These are phyloP conservation scores for Epichloe typhina DNA, from an alignment of 2,329 filamentous ascomycete genomes.

Conservation along the genomic window DNA sequence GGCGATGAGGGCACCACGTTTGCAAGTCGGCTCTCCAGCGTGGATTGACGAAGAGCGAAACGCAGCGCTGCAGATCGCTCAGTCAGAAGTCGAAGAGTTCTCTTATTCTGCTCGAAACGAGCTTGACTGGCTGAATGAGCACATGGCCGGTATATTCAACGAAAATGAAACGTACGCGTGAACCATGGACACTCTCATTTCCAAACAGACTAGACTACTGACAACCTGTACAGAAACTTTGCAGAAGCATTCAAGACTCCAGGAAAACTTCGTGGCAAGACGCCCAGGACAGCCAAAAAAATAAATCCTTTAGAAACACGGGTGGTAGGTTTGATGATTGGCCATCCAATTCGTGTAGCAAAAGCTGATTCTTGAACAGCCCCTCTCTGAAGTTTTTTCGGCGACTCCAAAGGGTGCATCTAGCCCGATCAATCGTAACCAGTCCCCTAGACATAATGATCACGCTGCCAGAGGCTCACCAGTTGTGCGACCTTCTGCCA, in stretches of 20 bases:
- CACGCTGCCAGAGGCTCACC: constrained; percentile 29
- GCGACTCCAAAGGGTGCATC: constrained; percentile 42
- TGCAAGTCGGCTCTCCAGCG: constrained; percentile 64
- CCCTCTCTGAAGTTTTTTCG: constrained; percentile 43
- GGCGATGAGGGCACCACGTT: constrained; percentile 42
- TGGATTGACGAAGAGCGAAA: constrained; percentile 81
- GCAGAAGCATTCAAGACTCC: constrained; percentile 94
- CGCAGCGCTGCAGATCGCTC: constrained; percentile 60
- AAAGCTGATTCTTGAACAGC: constrained; percentile 28
- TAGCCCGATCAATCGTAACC: constrained; percentile 34
- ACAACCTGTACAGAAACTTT: constrained; percentile 51
- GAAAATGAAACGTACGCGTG: constrained; percentile 62
- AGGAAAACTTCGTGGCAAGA: constrained; percentile 70
- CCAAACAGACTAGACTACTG: constrained; percentile 1
- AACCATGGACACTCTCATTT: neutral
- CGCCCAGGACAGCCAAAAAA: constrained; percentile 58
- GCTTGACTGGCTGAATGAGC: constrained; percentile 95
- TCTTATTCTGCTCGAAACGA: constrained; percentile 86
- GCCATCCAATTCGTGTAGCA: neutral
- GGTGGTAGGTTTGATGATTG: constrained; percentile 39
- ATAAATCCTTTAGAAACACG: constrained; percentile 42
- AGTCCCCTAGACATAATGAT: constrained; percentile 45
- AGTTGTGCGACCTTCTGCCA: constrained; percentile 20
- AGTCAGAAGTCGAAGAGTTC: constrained; percentile 84
- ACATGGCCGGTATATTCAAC: constrained; percentile 90